Evolutionary conservation across 1,139 yeast species (phyloP).

Genomic region (Sugiyamaella neomexicana): DNA sequence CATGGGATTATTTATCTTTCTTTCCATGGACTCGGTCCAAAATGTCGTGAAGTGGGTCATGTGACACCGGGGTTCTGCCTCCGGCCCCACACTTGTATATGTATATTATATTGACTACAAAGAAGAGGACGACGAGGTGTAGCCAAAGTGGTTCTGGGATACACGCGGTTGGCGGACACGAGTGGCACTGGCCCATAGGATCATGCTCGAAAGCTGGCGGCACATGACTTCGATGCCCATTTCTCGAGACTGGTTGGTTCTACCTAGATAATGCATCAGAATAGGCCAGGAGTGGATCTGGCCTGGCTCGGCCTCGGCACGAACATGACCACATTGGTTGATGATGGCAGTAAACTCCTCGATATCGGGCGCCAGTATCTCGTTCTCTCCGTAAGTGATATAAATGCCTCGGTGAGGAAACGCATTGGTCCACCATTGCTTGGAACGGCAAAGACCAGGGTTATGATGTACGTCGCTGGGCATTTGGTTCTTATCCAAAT

Average conservation of each 20-base stretch:
- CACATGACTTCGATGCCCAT: slow-evolving; percentile 35
- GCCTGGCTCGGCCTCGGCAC: slow-evolving; percentile 30
- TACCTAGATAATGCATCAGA: slow-evolving; percentile 32
- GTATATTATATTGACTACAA: no score
- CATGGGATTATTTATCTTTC: slow-evolving; percentile 16
- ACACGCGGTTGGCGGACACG: background rate
- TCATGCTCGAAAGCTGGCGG: slow-evolving; percentile 19
- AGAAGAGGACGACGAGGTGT: background rate
- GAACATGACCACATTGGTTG: slow-evolving; percentile 25
- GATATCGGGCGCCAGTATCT: slow-evolving; percentile 43
- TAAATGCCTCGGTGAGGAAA: slow-evolving; percentile 41
- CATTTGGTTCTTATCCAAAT: slow-evolving; percentile 20
- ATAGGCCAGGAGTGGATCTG: slow-evolving; percentile 43
- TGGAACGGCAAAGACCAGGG: slow-evolving; percentile 42
- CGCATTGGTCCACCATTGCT: slow-evolving; percentile 45
- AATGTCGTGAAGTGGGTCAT: no score
- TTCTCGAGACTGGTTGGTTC: slow-evolving; percentile 33
- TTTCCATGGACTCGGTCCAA: slow-evolving; percentile 9
- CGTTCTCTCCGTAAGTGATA: slow-evolving; percentile 45
- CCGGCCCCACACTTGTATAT: no score
- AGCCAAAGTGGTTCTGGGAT: background rate
- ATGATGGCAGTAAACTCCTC: slow-evolving; percentile 35
- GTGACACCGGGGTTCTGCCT: no score
- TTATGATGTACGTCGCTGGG: slow-evolving; percentile 37
- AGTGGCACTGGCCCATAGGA: slow-evolving; percentile 4